Evolutionary conservation across 257 asterid species (phyloP).

Genomic region (Solanum verrucosum): DNA sequence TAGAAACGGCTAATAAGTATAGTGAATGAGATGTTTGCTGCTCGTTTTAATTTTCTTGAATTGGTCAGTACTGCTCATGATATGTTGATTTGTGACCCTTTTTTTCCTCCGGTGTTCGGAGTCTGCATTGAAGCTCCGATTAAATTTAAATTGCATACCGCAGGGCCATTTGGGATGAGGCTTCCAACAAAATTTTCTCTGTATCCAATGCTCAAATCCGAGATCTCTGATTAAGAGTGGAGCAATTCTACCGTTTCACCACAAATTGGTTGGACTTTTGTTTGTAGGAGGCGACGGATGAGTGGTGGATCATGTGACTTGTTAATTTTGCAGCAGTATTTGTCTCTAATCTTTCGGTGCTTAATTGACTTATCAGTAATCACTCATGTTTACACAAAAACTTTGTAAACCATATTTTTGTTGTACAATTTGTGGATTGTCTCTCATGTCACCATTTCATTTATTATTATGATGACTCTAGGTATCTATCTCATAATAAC

Average conservation of each 20-base stretch:
- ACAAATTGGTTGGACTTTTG: not conserved
- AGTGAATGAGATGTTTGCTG: not conserved
- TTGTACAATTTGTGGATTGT: not conserved
- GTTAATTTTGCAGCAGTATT: not conserved
- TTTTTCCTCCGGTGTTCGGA: too few relatives aligned
- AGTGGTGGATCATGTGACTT: not conserved
- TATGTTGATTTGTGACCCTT: too few relatives aligned
- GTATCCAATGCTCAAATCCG: too few relatives aligned
- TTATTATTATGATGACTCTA: not conserved
- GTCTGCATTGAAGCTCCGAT: too few relatives aligned
- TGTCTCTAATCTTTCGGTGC: not conserved
- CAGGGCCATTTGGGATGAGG: too few relatives aligned
- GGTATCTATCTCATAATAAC: not conserved
- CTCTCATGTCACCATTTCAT: not conserved
- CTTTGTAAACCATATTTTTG: not conserved
- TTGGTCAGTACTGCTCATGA: not conserved
- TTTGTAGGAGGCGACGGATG: not conserved
- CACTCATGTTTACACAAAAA: not conserved
- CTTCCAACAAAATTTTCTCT: too few relatives aligned
- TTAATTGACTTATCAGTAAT: not conserved
- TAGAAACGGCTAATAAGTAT: not conserved
- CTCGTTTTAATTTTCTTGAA: not conserved
- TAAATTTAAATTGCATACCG: too few relatives aligned
- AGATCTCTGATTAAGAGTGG: too few relatives aligned
- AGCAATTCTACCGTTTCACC: too few relatives aligned